phyloP scores from a whole-genome alignment of 148 eudicot genomes.

The Heliamphora exappendiculata region DNA sequence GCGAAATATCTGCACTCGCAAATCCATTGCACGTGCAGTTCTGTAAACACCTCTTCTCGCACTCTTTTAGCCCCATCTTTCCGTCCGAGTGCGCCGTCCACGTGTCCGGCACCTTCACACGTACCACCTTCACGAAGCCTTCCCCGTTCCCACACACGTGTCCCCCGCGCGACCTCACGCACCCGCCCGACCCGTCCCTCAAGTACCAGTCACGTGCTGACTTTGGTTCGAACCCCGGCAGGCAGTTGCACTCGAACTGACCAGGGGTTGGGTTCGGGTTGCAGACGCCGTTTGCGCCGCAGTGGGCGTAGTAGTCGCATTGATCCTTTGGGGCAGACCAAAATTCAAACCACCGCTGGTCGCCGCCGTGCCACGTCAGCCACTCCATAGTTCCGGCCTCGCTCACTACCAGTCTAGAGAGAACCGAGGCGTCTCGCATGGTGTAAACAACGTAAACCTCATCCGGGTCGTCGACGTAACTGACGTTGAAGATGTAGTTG shows the following conservation, averaged over 20 bases:
- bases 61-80: constrained; percentile 19
- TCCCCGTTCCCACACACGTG: constrained; percentile 32
- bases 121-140: constrained; percentile 34
- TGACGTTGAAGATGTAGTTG: constrained; percentile 24
- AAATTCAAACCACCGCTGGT: constrained; percentile 26
- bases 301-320: constrained; percentile 35
- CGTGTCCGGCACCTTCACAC: constrained; percentile 44
- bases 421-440: constrained; percentile 19
- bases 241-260: constrained; percentile 32
- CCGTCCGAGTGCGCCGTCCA: constrained; percentile 23
- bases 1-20: constrained; percentile 24
- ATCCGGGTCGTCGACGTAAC: constrained; percentile 19
- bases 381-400: constrained; percentile 33
- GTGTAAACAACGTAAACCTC: constrained; percentile 30
- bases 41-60: constrained; percentile 29
- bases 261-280: constrained; percentile 10
- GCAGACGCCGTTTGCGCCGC: constrained; percentile 38
- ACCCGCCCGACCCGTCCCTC: constrained; percentile 41
- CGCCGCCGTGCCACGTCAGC: constrained; percentile 34
- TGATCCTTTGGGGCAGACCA: constrained; percentile 38
- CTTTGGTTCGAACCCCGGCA: constrained; percentile 45
- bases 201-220: constrained; percentile 38
- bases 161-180: constrained; percentile 29
- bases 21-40: constrained; percentile 48
- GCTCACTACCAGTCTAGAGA: constrained; percentile 33